A percentile compares a stretch with the other conserved stretches of the same genome.
phyloP scores from a whole-genome alignment of 306 rosid genomes.

The Myrica gale region DNA sequence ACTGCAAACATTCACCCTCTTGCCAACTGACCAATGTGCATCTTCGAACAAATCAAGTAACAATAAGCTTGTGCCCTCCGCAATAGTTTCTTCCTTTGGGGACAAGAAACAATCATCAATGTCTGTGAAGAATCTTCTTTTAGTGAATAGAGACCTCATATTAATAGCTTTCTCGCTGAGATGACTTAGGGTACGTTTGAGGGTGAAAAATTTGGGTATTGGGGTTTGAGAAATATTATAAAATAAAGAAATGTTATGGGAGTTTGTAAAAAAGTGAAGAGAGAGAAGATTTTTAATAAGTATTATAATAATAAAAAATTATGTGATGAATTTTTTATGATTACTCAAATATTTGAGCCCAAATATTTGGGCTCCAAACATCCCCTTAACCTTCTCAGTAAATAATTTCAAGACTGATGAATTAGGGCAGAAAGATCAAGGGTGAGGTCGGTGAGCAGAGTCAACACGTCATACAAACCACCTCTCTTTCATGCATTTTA shows the following conservation, averaged over 20 bases:
- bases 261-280: no score
- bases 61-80: slow-evolving; percentile 12
- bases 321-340: no score
- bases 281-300: no score
- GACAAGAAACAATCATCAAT: slow-evolving; percentile 4
- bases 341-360: no score
- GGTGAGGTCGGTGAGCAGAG: not conserved
- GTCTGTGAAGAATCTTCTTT: slow-evolving; percentile 10
- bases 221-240: no score
- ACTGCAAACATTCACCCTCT: not conserved
- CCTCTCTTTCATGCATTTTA: slow-evolving; percentile 20
- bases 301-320: no score
- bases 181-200: no score
- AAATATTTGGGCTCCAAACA: no score
- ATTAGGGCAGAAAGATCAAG: not conserved
- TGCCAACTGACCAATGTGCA: slow-evolving; percentile 15
- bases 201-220: no score
- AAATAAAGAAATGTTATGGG: no score
- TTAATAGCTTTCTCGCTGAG: not conserved
- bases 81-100: slow-evolving; percentile 7
- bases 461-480: not conserved
- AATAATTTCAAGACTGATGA: not conserved
- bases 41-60: slow-evolving; percentile 23
- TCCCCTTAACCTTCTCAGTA: not conserved
- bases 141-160: slow-evolving; percentile 14